Conservation (phyloP, 2,329 filamentous ascomycete genomes). For the Stachybotrys echinatus region DNA sequence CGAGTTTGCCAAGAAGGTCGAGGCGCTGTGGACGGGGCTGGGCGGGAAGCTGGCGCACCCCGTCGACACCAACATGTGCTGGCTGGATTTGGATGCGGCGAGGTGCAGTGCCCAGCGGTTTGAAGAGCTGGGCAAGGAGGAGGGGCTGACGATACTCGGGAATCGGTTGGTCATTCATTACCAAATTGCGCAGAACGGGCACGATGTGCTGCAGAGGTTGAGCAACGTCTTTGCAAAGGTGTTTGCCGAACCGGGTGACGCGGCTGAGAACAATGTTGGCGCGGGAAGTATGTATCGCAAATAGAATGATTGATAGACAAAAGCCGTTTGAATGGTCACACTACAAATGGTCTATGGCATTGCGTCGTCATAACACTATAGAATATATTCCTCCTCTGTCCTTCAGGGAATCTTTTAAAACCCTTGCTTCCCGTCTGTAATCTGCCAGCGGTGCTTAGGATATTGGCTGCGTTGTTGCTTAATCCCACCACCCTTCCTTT, state of each 20-base stretch:
- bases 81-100: constrained; percentile 66
- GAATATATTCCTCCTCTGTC: too few species aligned
- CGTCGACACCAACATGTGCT: constrained; percentile 89
- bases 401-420: too few species aligned
- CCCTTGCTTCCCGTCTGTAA: too few species aligned
- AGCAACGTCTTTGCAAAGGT: constrained; percentile 46
- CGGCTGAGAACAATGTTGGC: constrained; percentile 12
- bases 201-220: constrained; percentile 54
- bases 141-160: constrained; percentile 35
- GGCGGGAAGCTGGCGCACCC: constrained; percentile 66
- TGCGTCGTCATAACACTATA: too few species aligned
- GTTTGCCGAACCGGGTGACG: constrained; percentile 14
- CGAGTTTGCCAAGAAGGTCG: constrained; percentile 56
- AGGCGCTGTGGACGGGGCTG: constrained; percentile 63
- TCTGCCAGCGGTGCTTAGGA: too few species aligned
- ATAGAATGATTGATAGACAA: background rate
- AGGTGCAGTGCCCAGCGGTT: constrained; percentile 37
- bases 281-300: constrained; percentile 16
- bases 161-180: constrained; percentile 43
- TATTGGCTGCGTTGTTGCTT: too few species aligned
- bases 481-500: too few species aligned
- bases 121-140: constrained; percentile 31
- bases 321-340: too few species aligned
- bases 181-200: constrained; percentile 57
- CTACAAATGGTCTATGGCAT: too few species aligned